Conservation (phyloP, 1,139 yeast species). For the Dujonia santamariae region DNA sequence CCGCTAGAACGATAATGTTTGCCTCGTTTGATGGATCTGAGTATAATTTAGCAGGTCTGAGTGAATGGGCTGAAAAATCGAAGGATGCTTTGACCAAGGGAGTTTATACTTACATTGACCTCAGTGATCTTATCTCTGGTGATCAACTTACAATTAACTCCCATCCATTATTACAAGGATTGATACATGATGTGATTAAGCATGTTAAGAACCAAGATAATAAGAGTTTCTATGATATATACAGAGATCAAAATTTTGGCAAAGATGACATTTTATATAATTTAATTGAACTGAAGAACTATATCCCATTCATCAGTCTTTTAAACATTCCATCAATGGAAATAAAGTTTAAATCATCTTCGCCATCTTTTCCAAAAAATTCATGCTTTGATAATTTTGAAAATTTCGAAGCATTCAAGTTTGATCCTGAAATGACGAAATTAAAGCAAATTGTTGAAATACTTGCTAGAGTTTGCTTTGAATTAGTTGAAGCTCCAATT, state of each 20-base stretch:
- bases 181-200: slow-evolving; percentile 39
- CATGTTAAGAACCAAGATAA: slow-evolving; percentile 20
- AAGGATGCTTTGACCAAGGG: slow-evolving; percentile 52
- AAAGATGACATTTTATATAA: slow-evolving; percentile 31
- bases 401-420: slow-evolving; percentile 40
- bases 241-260: slow-evolving; percentile 20
- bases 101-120: slow-evolving; percentile 73
- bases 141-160: slow-evolving; percentile 55
- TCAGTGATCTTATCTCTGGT: slow-evolving; percentile 73
- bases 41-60: slow-evolving; percentile 80
- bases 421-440: slow-evolving; percentile 56
- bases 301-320: slow-evolving; percentile 61
- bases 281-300: slow-evolving; percentile 57
- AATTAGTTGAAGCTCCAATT: slow-evolving; percentile 68
- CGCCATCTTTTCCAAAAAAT: slow-evolving; percentile 46
- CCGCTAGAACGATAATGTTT: slow-evolving; percentile 78
- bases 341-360: slow-evolving; percentile 43
- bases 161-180: slow-evolving; percentile 55
- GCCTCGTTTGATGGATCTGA: slow-evolving; percentile 84
- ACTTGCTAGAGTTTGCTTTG: slow-evolving; percentile 50
- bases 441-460: slow-evolving; percentile 60
- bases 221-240: slow-evolving; percentile 25
- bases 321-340: slow-evolving; percentile 71
- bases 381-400: slow-evolving; percentile 70
- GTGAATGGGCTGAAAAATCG: slow-evolving; percentile 71